Evolutionary conservation across 2,329 filamentous ascomycete genomes (phyloP), one percentile per base, ranked within the genome.

Genomic region (Fusarium metavorans): DNA sequence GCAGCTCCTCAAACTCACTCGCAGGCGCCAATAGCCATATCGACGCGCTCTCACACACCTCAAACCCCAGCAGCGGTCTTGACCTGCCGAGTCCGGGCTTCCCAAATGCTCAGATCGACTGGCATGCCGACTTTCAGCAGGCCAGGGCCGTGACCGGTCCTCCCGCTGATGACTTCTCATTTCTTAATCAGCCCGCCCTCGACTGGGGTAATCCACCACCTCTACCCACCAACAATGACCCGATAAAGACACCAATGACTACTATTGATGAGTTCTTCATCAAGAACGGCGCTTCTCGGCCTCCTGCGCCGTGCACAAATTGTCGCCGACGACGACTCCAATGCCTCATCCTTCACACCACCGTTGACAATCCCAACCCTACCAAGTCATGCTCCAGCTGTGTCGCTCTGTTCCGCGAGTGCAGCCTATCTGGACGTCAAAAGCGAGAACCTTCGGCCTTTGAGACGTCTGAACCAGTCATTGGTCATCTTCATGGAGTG

Each of bases 401-500:
- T 66, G 87, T 86, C 6, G 87, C 86, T 0, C 78, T 88, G 2
- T 88, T 87, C 66, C 81, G 86, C 2, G 85, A 87, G 67, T 88
- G 87, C 75, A 88, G 87, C 60, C 79, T 88, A 6, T 83, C 86
- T 1, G 83, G 81, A 14, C 81, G 83, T 20, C 81, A 80, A 41
- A 88, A 88, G 71, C 83, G 87, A 10, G 80, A 83, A 2, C 82
- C 85, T 0, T 85, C 83, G 0, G 77, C 81, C 3, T 88, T 88
- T 72, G 87, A 88, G 76, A 87, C 86, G 0, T 74, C 82, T 0
- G 76, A 81, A 11, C 87, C 87, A 0, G 86, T 88, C 11, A 82
- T 88, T 27, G 86, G 86, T 2, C 84, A 86, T 63, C 81, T 88
- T 1, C 87, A 88, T 48, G 87, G 87, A 2, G 82, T 88, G 6